Evolutionary conservation across 2,329 filamentous ascomycete species (phyloP).

Genomic region (Fusarium keratoplasticum): DNA sequence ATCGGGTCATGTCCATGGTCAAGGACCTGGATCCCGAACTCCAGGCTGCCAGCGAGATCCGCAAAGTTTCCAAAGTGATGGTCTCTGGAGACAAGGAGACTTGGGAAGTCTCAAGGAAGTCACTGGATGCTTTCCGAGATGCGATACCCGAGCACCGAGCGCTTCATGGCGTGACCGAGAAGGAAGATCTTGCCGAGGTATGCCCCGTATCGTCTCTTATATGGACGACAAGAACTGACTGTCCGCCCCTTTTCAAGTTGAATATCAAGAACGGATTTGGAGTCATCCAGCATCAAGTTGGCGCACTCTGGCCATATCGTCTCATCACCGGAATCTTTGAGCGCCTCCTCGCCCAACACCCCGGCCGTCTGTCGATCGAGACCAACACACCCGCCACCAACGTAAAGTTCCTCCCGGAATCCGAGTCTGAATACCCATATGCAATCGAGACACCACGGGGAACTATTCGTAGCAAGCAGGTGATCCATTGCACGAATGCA

Average conservation of each 20-base stretch:
- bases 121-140: conserved; percentile 19
- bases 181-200: conserved; percentile 17
- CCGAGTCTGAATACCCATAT: conserved; percentile 48
- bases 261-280: neutral
- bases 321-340: neutral
- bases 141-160: conserved; percentile 11
- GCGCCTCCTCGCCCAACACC: neutral
- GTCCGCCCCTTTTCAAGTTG: neutral
- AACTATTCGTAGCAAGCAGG: conserved; percentile 55
- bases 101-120: conserved; percentile 18
- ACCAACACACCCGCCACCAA: neutral
- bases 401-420: neutral
- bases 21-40: conserved; percentile 20
- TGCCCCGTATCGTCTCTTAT: neutral
- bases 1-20: conserved; percentile 28
- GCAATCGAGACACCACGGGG: conserved; percentile 59
- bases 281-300: neutral
- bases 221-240: neutral
- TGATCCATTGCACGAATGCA: conserved; percentile 69
- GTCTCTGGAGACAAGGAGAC: conserved; percentile 27
- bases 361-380: neutral
- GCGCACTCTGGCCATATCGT: neutral
- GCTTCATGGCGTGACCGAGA: conserved; percentile 16
- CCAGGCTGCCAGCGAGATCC: conserved; percentile 23
- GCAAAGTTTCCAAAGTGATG: conserved; percentile 31